Base-by-base conservation (phyloP, 2,329 filamentous ascomycete species). In the Xylariaceae sp. region DNA sequence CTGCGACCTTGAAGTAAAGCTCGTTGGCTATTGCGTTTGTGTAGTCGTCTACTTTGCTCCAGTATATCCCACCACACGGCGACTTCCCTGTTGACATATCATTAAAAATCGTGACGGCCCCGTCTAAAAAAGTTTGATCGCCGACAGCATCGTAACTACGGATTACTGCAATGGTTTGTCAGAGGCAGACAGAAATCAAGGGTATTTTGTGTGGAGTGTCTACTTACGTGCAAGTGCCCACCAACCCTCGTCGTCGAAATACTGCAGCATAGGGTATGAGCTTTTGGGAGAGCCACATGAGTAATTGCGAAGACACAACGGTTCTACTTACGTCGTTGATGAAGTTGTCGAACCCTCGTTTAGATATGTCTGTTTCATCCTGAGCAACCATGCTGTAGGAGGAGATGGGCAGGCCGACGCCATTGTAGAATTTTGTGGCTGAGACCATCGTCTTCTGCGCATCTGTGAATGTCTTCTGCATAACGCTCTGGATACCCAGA, bases 221-320 rank as follows among this genome's bases (percentile, higher is more conserved):
- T 22, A 52, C 54, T 53, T 51, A 56, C 54, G 11, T 12, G 73
- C 81, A 45, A 83, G 68, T 2, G 75, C 80, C 81, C 81, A 85
- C 81, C 81, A 84, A 32, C 80, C 75, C 63, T 81, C 77, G 60
- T 84, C 81, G 58, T 84, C 81, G 57, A 82, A 83, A 56, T 70
- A 27, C 22, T 27, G 22, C 4, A 27, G 7, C 22, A 27, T 27
- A 27, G 7, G 4, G 22, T 27, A 7, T 27, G 7, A 27, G 22
- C 22, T 27, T 27, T 27, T 27, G 22, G 22, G 22, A 27, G 4
- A 27, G 22, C 22, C 22, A 27, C 22, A 27, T 27, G n/a, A 27
- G 22, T 27, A 4, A 27, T 27, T 27, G 22, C 22, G 22, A 27
- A 27, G 22, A 27, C 4, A 27, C 22, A 7, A 4, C 22, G 22